A percentile compares a stretch with the other conserved stretches of the same genome.
Evolutionary conservation across 83 land plant species (phyloP).

Genomic region (Isoetes engelmannii): DNA sequence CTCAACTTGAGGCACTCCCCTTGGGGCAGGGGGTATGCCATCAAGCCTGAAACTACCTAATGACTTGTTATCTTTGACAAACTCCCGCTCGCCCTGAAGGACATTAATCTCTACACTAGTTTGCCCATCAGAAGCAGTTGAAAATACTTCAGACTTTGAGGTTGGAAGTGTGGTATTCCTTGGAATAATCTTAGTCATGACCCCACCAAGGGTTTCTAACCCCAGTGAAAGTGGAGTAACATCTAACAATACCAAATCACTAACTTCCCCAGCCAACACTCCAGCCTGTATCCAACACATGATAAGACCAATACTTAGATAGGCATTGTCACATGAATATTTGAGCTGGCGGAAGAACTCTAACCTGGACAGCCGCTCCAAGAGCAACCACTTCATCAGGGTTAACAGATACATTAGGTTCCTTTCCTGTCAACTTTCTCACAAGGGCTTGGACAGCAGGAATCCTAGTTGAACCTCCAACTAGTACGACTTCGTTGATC

Average conservation of each 20-base stretch:
- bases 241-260: slow-evolving; percentile 68
- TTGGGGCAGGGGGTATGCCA: slow-evolving; percentile 79
- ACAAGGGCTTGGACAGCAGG: slow-evolving; percentile 85
- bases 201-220: slow-evolving; percentile 70
- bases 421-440: slow-evolving; percentile 71
- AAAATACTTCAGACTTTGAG: slow-evolving; percentile 80
- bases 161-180: slow-evolving; percentile 75
- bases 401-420: slow-evolving; percentile 75
- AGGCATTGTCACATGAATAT: neutral
- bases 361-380: slow-evolving; percentile 90
- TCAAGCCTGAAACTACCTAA: slow-evolving; percentile 68
- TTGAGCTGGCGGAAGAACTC: neutral
- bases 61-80: slow-evolving; percentile 72
- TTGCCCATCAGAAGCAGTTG: slow-evolving; percentile 82
- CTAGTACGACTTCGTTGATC: slow-evolving; percentile 79
- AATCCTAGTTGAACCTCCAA: slow-evolving; percentile 87
- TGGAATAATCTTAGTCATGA: slow-evolving; percentile 77
- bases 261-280: slow-evolving; percentile 75
- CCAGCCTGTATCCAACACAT: slow-evolving; percentile 45
- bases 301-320: neutral
- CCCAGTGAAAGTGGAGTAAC: slow-evolving; percentile 72
- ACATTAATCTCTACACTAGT: slow-evolving; percentile 85
- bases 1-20: slow-evolving; percentile 80
- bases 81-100: slow-evolving; percentile 75
- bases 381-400: slow-evolving; percentile 96